phyloP scores from a whole-genome alignment of 1,284 basidiomycete species.

The Sanghuangporus sanghuang region DNA sequence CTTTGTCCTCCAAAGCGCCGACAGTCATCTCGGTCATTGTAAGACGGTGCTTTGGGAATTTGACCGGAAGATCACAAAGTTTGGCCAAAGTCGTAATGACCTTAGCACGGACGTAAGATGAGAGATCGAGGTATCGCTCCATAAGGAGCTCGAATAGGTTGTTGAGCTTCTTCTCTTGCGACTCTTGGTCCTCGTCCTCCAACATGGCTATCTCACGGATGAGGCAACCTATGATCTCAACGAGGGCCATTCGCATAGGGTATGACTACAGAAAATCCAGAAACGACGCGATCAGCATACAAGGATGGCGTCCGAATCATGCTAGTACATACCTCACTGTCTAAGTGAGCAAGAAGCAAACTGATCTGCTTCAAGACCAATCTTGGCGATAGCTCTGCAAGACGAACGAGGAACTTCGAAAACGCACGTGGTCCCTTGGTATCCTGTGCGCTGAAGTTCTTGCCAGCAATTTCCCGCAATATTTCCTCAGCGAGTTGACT shows the following conservation, averaged over 20 bases:
- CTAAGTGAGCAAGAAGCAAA: slow-evolving; percentile 79
- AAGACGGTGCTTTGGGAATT: slow-evolving; percentile 86
- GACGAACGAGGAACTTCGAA: slow-evolving; percentile 79
- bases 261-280: slow-evolving; percentile 57
- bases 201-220: slow-evolving; percentile 72
- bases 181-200: slow-evolving; percentile 50
- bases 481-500: slow-evolving; percentile 89
- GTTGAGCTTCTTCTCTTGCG: slow-evolving; percentile 79
- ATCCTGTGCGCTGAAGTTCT: slow-evolving; percentile 77
- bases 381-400: slow-evolving; percentile 83
- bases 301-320: slow-evolving; percentile 8
- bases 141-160: slow-evolving; percentile 81
- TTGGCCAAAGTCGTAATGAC: slow-evolving; percentile 75
- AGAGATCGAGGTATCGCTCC: slow-evolving; percentile 84
- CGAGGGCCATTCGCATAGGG: slow-evolving; percentile 90
- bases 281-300: no score
- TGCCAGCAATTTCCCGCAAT: slow-evolving; percentile 77
- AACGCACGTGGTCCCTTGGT: slow-evolving; percentile 86
- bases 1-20: slow-evolving; percentile 87
- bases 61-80: slow-evolving; percentile 68
- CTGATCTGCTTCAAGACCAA: slow-evolving; percentile 88
- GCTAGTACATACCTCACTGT: slow-evolving; percentile 69
- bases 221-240: slow-evolving; percentile 81
- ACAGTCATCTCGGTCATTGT: slow-evolving; percentile 74
- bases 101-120: slow-evolving; percentile 89